A percentile compares a stretch with the other conserved stretches of the same genome.
Evolutionary conservation across 2,329 filamentous ascomycete species (phyloP).

Genomic region (Ophiobolus disseminans): DNA sequence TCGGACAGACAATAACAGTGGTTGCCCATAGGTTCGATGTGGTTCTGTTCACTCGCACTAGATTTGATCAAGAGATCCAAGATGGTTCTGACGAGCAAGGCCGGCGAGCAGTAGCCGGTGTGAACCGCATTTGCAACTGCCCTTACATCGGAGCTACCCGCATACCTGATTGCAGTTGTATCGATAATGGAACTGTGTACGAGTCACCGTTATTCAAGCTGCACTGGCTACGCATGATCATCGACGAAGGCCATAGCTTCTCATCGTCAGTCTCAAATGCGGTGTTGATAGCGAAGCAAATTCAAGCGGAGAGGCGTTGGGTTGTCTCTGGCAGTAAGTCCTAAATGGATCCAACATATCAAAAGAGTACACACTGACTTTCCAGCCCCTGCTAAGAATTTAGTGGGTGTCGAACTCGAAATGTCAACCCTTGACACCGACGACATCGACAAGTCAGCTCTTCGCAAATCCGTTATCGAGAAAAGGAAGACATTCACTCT

Average conservation of each 20-base stretch:
- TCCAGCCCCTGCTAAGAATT: slow-evolving; percentile 74
- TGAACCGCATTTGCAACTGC: slow-evolving; percentile 38
- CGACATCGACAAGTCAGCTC: slow-evolving; percentile 27
- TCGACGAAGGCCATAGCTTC: slow-evolving; percentile 90
- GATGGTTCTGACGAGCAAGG: slow-evolving; percentile 58
- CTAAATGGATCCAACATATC: background rate
- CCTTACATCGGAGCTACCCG: slow-evolving; percentile 55
- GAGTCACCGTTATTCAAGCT: slow-evolving; percentile 71
- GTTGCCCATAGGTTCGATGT: too few relatives aligned
- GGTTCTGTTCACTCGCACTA: slow-evolving; percentile 75
- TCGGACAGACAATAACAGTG: too few relatives aligned
- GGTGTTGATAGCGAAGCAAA: slow-evolving; percentile 61
- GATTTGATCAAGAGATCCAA: slow-evolving; percentile 73
- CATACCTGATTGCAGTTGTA: slow-evolving; percentile 54
- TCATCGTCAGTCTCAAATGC: slow-evolving; percentile 71
- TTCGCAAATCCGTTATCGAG: slow-evolving; percentile 46
- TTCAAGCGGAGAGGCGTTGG: slow-evolving; percentile 76
- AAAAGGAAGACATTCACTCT: slow-evolving; percentile 50
- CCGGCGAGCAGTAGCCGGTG: slow-evolving; percentile 41
- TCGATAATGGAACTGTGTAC: slow-evolving; percentile 53
- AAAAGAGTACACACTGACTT: slow-evolving; percentile 2
- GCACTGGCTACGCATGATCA: slow-evolving; percentile 87
- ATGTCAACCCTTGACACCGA: slow-evolving; percentile 49
- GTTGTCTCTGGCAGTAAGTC: slow-evolving; percentile 76
- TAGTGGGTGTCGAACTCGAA: slow-evolving; percentile 76